These are phyloP conservation scores for Linnemannia elongata DNA, from an alignment of 192 early-diverging fungal species.

Conservation along the genomic window DNA sequence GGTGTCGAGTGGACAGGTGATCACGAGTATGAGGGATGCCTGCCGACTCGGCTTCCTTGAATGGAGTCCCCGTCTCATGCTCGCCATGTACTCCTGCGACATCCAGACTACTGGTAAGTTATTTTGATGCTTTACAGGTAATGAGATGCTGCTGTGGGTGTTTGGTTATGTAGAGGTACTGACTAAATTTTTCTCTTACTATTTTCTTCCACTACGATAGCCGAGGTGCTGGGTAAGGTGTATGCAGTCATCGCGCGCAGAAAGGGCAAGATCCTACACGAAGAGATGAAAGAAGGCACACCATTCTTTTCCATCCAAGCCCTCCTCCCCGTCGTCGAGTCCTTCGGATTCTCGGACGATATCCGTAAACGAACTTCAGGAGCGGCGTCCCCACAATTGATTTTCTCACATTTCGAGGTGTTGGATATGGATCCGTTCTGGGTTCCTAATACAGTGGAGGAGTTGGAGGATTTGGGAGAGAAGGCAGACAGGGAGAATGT, in stretches of 20 bases:
- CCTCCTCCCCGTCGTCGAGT: conserved; percentile 93
- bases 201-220: conserved; percentile 38
- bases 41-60: conserved; percentile 88
- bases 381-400: conserved; percentile 93
- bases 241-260: conserved; percentile 94
- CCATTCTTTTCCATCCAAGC: conserved; percentile 94
- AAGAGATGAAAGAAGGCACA: conserved; percentile 98
- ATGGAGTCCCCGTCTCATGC: conserved; percentile 94
- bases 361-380: conserved; percentile 97
- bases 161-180: neutral
- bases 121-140: neutral
- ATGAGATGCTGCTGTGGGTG: neutral
- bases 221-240: conserved; percentile 95
- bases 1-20: conserved; percentile 85
- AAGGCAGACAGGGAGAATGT: conserved; percentile 97
- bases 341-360: conserved; percentile 99
- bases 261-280: conserved; percentile 91
- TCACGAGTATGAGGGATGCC: conserved; percentile 87
- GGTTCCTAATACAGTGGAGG: conserved; percentile 98
- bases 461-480: conserved; percentile 97
- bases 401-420: conserved; percentile 95
- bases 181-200: conserved; percentile 16
- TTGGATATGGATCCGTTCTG: conserved; percentile 97
- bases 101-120: conserved; percentile 89
- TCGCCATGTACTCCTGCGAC: conserved; percentile 98